Base-by-base conservation (phyloP, 148 eudicot species). In the Camellia japonica region DNA sequence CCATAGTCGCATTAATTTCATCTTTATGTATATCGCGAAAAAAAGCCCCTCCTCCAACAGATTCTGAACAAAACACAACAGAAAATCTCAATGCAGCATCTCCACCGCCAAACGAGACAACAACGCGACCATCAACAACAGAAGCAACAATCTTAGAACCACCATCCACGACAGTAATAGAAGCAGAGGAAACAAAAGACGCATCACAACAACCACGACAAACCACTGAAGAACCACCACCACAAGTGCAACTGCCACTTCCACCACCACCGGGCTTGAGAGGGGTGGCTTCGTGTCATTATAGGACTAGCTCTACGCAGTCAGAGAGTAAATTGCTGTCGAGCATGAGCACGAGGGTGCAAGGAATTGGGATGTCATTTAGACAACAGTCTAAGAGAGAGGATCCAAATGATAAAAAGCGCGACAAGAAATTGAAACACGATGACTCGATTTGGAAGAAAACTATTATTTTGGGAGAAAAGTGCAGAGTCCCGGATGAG, bases 391-490 rank as follows among this genome's bases (percentile, higher is more conserved):
- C 43, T 65, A 78, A 20, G 8, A 51, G 46, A 62, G 76, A 81
- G 20, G 70, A 75, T 14, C 8, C n/a, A 7, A 11, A 61, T n/a
- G 67, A 73, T 5, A 47, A 23, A 10, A 77, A 72, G 41, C 69
- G 81, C 11, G 72, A 80, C 2, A 86, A 82, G 78, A 82, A 85
- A 41, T 64, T 80, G 79, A 89, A 87, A 19, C 89, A 86, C 1
- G 90, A 87, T 12, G 96, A 93, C 44, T 93, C 94, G 1, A 43
- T 93, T 8, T 93, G 90, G 94, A 86, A 88, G 75, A 93, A 92
- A 83, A 85, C 87, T 43, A 93, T 93, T 41, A 88, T 93, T 15
- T 38, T 90, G 67, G 98, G 98, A 3, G 98, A 90, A 30, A 90
- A 84, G 79, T 93, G 98, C 78, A 86, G 86, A 77, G 90, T 88